Conservation (phyloP, 345 rosid species). For the Rhodamnia rubescens region DNA sequence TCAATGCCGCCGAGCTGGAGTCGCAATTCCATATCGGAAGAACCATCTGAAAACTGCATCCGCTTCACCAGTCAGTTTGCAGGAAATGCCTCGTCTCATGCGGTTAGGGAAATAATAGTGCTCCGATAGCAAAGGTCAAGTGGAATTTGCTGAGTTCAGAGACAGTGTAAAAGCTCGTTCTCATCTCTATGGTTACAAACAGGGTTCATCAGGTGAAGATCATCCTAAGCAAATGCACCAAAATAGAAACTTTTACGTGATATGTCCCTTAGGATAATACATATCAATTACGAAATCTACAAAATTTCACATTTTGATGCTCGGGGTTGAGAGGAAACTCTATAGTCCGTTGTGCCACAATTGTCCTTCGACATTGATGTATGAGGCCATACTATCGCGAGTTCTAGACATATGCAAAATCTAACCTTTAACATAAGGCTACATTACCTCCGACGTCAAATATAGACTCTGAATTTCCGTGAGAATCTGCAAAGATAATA, state of each 20-base stretch:
- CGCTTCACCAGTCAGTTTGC: background rate
- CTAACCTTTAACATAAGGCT: background rate
- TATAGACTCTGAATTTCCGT: too few species aligned
- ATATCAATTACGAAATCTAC: background rate
- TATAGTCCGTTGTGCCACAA: background rate
- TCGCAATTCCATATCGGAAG: constrained; percentile 72
- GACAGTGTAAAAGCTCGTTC: background rate
- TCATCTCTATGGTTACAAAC: background rate
- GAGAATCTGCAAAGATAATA: background rate
- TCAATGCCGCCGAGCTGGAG: constrained; percentile 35
- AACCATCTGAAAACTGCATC: constrained; percentile 66
- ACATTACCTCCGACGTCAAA: background rate
- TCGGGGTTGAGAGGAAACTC: background rate
- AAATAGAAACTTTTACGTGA: background rate
- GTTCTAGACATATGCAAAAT: background rate
- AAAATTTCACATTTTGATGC: background rate
- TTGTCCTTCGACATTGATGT: too few species aligned
- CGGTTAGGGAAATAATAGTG: background rate
- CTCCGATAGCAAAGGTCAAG: background rate
- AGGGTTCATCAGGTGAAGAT: background rate
- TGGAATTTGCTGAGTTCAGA: background rate
- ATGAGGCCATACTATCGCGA: too few species aligned
- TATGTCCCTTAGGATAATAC: background rate
- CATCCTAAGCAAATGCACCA: background rate
- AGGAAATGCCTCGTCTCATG: background rate